Base-by-base conservation (phyloP, 306 rosid genomes). In the Dryas octopetala region DNA sequence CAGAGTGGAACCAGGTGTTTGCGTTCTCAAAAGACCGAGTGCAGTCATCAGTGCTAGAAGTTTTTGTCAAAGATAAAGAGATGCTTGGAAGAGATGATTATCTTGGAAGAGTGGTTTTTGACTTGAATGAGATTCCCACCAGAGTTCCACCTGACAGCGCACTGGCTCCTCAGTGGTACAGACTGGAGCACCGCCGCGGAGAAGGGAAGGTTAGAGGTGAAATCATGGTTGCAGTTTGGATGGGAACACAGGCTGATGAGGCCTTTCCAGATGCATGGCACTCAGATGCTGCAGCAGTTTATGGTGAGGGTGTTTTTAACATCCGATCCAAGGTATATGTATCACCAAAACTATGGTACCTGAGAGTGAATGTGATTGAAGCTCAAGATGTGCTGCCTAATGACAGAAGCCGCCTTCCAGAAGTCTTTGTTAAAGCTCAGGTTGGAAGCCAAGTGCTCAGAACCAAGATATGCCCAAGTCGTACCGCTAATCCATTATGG, bases 211-310 rank as follows among this genome's bases (percentile, higher is more conserved):
- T 94, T 4, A 74, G 91, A 28, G 98, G 98, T 1, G 97, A 95
- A 45, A 84, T 95, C 78, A 95, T 95, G 98, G 82, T 95, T 32
- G 96, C 96, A 17, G 97, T 91, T 0, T 94, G 98, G 98, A 91
- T 91, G 94, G 98, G 98, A 68, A 94, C 97, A 66, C 98, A 94
- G 70, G 98, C 97, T 58, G 98, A 93, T 64, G 98, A 89, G 81
- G 96, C 98, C 32, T 93, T 93, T 73, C 84, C 97, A 26, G 97
- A 95, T 69, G 91, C 98, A 46, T 95, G 97, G 97, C 96, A 95
- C 76, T 86, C 98, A 13, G 97, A 95, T 80, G 93, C 97, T 16
- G 97, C 97, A 47, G 74, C 90, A 13, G 98, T 84, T 5, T 86
- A 49, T 57, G 98, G 98, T 4, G 96, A 91, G 32, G 97, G 98